A percentile compares a stretch with the other conserved stretches of the same genome.
Evolutionary conservation across 177 flowering plant genomes (phyloP).

Genomic region (Vitis hybrid): DNA sequence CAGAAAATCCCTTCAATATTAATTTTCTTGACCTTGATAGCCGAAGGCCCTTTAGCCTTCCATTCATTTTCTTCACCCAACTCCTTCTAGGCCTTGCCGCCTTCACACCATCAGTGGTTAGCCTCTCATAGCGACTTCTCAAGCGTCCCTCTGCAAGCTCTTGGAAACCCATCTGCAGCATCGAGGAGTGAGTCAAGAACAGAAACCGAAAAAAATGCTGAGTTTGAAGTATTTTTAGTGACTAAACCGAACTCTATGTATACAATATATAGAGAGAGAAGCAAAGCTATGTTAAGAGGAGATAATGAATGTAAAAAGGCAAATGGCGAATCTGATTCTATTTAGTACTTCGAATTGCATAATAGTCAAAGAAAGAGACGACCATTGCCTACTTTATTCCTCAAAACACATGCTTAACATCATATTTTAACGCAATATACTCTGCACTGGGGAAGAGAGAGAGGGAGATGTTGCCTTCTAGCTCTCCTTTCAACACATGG

Average conservation of each 20-base stretch:
- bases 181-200: not conserved
- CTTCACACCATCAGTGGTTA: constrained; percentile 11
- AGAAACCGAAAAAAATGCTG: not conserved
- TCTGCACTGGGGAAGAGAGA: constrained; percentile 6
- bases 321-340: constrained; percentile 16
- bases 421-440: constrained; percentile 10
- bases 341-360: constrained; percentile 8
- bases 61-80: constrained; percentile 35
- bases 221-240: not conserved
- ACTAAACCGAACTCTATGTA: too few relatives aligned
- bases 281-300: not conserved
- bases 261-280: not conserved
- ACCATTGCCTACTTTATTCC: constrained; percentile 29
- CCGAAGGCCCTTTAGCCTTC: constrained; percentile 32
- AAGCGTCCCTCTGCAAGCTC: constrained; percentile 13
- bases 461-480: constrained; percentile 2
- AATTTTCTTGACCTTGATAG: constrained; percentile 32
- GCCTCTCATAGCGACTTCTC: constrained; percentile 31
- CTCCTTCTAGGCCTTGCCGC: constrained; percentile 24
- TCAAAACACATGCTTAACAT: constrained; percentile 37
- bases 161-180: constrained; percentile 27
- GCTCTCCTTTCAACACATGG: constrained; percentile 36
- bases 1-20: constrained; percentile 37
- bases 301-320: not conserved
- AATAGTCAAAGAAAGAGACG: constrained; percentile 11